These are phyloP conservation scores for Phytomonas francai DNA, from an alignment of 208 protist genomes.

Conservation along the genomic window DNA sequence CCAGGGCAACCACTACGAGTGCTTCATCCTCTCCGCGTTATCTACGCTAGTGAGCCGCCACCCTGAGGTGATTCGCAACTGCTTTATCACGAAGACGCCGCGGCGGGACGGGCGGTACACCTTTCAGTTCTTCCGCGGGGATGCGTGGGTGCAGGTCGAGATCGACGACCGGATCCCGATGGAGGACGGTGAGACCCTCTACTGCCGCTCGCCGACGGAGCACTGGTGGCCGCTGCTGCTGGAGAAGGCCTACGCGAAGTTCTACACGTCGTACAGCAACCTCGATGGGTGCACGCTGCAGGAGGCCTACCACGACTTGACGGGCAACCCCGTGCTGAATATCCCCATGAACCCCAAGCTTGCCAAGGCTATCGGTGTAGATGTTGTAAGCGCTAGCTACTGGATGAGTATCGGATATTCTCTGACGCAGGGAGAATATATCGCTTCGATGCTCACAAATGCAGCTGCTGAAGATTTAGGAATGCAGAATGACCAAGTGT, in stretches of 20 bases:
- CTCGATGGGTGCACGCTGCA: constrained; percentile 69
- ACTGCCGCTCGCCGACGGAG: constrained; percentile 56
- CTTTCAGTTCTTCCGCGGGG: constrained; percentile 70
- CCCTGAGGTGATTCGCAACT: constrained; percentile 67
- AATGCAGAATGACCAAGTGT: constrained; percentile 48
- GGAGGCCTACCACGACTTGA: constrained; percentile 75
- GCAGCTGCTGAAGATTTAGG: constrained; percentile 44
- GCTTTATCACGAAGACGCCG: constrained; percentile 73
- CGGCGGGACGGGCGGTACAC: constrained; percentile 74
- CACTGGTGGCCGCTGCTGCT: constrained; percentile 82
- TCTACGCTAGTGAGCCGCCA: constrained; percentile 42
- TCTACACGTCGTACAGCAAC: constrained; percentile 63
- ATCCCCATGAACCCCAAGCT: constrained; percentile 60
- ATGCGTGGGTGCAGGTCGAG: constrained; percentile 65
- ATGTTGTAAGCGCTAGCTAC: constrained; percentile 50
- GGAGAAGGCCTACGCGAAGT: constrained; percentile 90
- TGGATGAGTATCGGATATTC: constrained; percentile 48
- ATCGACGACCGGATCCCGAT: constrained; percentile 69
- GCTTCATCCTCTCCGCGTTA: constrained; percentile 70
- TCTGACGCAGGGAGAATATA: constrained; percentile 29
- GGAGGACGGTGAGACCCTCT: constrained; percentile 45
- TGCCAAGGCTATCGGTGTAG: constrained; percentile 50
- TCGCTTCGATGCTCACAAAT: constrained; percentile 33
- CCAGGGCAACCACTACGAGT: constrained; percentile 79
- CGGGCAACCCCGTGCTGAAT: constrained; percentile 66